These are phyloP conservation scores for Verticillium isaacii DNA, from an alignment of 2,329 filamentous ascomycete genomes.

Conservation along the genomic window DNA sequence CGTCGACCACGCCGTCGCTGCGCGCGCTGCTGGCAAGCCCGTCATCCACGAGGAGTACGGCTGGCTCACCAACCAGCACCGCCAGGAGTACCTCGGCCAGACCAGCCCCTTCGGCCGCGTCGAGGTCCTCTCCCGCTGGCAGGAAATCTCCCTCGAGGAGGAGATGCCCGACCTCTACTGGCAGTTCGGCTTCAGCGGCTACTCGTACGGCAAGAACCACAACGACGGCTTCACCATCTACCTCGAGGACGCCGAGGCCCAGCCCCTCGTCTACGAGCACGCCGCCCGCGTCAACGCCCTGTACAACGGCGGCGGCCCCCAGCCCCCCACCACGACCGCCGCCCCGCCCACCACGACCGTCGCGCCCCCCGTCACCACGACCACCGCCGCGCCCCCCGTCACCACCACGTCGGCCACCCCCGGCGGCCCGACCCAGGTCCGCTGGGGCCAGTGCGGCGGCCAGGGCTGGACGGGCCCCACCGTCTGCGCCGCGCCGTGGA, in stretches of 20 bases:
- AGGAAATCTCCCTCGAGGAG: slow-evolving; percentile 39
- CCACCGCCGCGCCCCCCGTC: background rate
- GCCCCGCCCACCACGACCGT: background rate
- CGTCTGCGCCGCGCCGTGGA: slow-evolving; percentile 9
- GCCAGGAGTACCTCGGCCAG: slow-evolving; percentile 38
- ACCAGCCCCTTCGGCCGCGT: slow-evolving; percentile 36
- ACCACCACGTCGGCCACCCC: background rate
- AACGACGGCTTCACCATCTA: slow-evolving; percentile 55
- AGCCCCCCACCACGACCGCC: background rate
- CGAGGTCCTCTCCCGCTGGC: slow-evolving; percentile 43
- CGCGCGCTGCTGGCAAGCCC: slow-evolving; percentile 39
- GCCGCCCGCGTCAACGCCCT: slow-evolving; percentile 31
- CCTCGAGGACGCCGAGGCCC: slow-evolving; percentile 43
- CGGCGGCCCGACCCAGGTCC: background rate
- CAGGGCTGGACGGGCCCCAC: slow-evolving; percentile 12
- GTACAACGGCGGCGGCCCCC: background rate
- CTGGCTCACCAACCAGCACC: slow-evolving; percentile 45
- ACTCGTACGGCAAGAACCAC: slow-evolving; percentile 45
- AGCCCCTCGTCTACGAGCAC: slow-evolving; percentile 37
- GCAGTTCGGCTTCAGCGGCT: slow-evolving; percentile 48
- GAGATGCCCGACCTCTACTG: slow-evolving; percentile 50
- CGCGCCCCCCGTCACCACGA: background rate
- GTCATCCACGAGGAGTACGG: slow-evolving; percentile 53
- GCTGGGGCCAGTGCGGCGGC: slow-evolving; percentile 12
- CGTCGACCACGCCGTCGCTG: slow-evolving; percentile 43